Evolutionary conservation across 192 early-diverging fungal genomes (phyloP), one percentile per base, ranked within the genome.

Genomic region (Funneliformis mosseae): DNA sequence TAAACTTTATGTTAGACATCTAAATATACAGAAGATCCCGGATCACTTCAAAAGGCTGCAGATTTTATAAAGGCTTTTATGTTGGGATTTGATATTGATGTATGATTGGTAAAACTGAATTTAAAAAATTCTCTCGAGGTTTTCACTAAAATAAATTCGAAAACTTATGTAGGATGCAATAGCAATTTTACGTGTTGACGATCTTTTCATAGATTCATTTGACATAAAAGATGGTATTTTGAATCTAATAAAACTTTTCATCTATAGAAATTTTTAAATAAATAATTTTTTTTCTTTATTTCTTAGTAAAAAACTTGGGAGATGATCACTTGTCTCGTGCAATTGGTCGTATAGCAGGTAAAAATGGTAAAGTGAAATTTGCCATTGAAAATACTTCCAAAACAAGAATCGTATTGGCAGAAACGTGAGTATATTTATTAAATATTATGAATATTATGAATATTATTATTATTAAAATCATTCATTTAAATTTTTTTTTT

Each of bases 341-440:
- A 21, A 97, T 99, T 83, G 98, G 98, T 79, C 95, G 98, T 81
- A 96, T 99, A 88, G 97, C 97, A 27, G 98, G 98, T 62, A 96
- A 97, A 84, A 95, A 97, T 78, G 98, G 98, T 64, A 97, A 97
- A 83, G 98, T 97, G 9, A 97, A 97, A 83, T 98, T 92, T 78
- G 95, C 98, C 6, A 99, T 99, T 79, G 98, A 99, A 84, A 99
- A 99, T 83, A 92, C 96, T 10, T 95, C 94, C 64, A 95, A 97
- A 83, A 99, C 97, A 1, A 90, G 98, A 70, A 95, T 99, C 76
- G 97, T 98, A 23, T 88, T 99, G 81, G 98, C 98, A 6, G 98
- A 99, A 85, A 94, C 96, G 89, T 90, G 84, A 74, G 89, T 88
- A 11, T 4, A 72, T 28, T 38, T 60, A 1, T 28, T 62, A 63